Conservation (phyloP, 768 basidiomycete genomes). For the Hericium rajendrae region DNA sequence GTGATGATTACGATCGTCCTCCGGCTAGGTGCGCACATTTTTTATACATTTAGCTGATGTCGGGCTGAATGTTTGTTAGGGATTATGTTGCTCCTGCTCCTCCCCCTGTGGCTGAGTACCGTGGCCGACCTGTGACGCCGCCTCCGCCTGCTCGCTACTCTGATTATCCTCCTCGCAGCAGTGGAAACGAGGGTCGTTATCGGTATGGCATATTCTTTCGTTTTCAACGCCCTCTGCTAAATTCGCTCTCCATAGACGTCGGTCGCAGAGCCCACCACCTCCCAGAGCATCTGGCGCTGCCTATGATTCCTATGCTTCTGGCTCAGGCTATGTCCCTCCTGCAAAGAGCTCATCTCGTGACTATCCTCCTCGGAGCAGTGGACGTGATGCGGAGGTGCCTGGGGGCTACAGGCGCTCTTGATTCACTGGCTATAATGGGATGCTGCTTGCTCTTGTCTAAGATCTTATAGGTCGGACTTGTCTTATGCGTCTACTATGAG, state of each 20-base stretch:
- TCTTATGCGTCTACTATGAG: neutral
- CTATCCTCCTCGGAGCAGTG: conserved; percentile 12
- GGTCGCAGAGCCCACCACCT: conserved; percentile 15
- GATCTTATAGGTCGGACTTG: neutral
- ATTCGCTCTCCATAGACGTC: conserved; percentile 8
- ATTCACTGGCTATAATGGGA: neutral
- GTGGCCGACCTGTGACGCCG: conserved; percentile 16
- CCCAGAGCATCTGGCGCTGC: conserved; percentile 10
- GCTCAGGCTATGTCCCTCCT: conserved; percentile 13
- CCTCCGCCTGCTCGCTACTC: conserved; percentile 17
- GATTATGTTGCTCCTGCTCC: neutral
- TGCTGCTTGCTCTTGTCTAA: neutral
- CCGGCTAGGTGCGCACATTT: conserved; percentile 5
- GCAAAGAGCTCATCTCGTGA: conserved; percentile 14
- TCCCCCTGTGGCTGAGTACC: conserved; percentile 12
- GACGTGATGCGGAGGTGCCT: conserved; percentile 4
- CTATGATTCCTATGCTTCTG: conserved; percentile 13
- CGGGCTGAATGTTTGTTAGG: neutral
- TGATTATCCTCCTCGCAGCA: conserved; percentile 17
- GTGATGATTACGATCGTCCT: conserved; percentile 25
- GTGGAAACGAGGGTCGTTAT: conserved; percentile 8
- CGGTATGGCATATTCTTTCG: conserved; percentile 4
- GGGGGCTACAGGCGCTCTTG: neutral
- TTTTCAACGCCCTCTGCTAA: neutral
- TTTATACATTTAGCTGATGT: neutral